Evolutionary conservation across 1,284 basidiomycete genomes (phyloP).

Genomic region (Austroboletus niveus): DNA sequence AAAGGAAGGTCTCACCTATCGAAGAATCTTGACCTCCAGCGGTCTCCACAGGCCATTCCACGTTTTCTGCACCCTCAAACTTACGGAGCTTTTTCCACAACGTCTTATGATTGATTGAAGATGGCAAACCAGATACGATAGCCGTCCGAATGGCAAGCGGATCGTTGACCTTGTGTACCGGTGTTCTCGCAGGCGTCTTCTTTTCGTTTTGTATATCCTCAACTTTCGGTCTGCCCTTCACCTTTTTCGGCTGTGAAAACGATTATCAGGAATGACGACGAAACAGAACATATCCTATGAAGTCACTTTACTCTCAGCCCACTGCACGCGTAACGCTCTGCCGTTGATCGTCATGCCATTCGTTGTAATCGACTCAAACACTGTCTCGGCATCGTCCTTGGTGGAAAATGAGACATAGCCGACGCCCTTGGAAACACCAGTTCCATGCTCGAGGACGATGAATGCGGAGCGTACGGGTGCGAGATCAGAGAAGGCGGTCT

Average conservation of each 20-base stretch:
- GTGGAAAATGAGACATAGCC: conserved; percentile 95
- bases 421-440: conserved; percentile 91
- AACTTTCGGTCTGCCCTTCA: conserved; percentile 30
- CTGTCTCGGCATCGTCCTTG: conserved; percentile 83
- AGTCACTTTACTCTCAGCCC: conserved; percentile 75
- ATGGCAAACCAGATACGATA: conserved; percentile 74
- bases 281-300: background rate
- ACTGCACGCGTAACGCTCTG: conserved; percentile 71
- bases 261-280: background rate
- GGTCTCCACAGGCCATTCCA: conserved; percentile 66
- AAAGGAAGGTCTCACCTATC: conserved; percentile 26
- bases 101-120: conserved; percentile 65
- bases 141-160: conserved; percentile 80
- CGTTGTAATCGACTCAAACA: conserved; percentile 58
- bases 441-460: conserved; percentile 80
- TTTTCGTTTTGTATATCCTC: conserved; percentile 33
- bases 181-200: conserved; percentile 34
- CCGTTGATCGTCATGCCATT: conserved; percentile 61
- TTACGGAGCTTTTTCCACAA: conserved; percentile 91
- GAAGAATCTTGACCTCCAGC: conserved; percentile 41
- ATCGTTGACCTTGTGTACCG: conserved; percentile 49
- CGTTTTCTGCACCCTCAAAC: conserved; percentile 65
- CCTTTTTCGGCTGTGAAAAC: conserved; percentile 38
- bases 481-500: conserved; percentile 92
- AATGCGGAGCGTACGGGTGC: conserved; percentile 95